These are phyloP conservation scores for Jackrogersella minutella DNA, from an alignment of 495 filamentous ascomycete species.

Conservation along the genomic window DNA sequence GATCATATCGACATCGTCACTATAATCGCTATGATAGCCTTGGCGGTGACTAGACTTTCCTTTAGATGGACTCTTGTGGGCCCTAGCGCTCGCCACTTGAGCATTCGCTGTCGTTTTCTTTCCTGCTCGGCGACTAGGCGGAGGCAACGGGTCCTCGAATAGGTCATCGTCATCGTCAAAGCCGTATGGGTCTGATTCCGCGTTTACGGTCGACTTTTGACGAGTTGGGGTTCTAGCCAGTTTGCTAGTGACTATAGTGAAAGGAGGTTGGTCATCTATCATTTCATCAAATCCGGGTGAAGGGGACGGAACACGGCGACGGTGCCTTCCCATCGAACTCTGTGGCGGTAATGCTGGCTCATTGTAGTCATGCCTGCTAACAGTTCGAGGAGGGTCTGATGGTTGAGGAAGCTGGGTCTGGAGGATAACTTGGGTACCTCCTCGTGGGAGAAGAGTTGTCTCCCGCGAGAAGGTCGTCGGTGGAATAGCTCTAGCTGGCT, in stretches of 20 bases:
- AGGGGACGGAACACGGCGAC: slow-evolving; percentile 15
- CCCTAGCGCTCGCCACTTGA: slow-evolving; percentile 22
- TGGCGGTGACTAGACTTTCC: slow-evolving; percentile 31
- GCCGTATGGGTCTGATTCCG: slow-evolving; percentile 18
- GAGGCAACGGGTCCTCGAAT: slow-evolving; percentile 45
- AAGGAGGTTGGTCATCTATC: slow-evolving; percentile 26
- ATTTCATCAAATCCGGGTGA: slow-evolving; percentile 17
- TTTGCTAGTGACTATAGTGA: slow-evolving; percentile 17
- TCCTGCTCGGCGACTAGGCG: slow-evolving; percentile 15
- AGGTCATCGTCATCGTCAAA: slow-evolving; percentile 47
- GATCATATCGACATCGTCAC: slow-evolving; percentile 75
- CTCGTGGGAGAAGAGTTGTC: slow-evolving; percentile 44
- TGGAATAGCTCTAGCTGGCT: slow-evolving; percentile 17
- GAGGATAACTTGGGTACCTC: slow-evolving; percentile 56
- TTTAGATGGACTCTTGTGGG: slow-evolving; percentile 32
- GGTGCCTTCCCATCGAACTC: slow-evolving; percentile 14
- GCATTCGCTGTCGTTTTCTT: slow-evolving; percentile 47
- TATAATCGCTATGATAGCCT: slow-evolving; percentile 70
- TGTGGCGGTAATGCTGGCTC: slow-evolving; percentile 5
- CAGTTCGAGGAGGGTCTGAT: not conserved
- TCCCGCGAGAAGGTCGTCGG: slow-evolving; percentile 37
- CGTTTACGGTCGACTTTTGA: slow-evolving; percentile 11
- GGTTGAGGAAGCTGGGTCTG: slow-evolving; percentile 55
- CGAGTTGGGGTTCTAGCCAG: slow-evolving; percentile 9
- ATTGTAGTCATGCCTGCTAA: not conserved